Conservation (phyloP, 345 rosid species). For the Eucalyptus polyanthemos region DNA sequence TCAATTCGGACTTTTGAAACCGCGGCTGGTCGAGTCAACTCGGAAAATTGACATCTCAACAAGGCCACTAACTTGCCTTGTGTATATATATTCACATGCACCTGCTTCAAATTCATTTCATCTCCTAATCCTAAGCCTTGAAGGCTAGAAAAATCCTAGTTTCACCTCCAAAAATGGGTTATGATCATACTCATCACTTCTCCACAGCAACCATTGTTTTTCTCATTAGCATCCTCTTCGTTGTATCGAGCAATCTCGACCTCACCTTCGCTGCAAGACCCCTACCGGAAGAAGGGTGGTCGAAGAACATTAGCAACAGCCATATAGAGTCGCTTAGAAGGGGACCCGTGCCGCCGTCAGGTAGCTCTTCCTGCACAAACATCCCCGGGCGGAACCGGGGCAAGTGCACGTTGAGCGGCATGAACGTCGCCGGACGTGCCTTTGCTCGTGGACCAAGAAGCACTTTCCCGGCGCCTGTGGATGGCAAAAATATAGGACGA, state of each 20-base stretch:
- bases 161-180: background rate
- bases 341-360: slow-evolving; percentile 18
- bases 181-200: background rate
- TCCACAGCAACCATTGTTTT: background rate
- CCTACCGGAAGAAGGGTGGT: background rate
- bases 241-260: background rate
- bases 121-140: background rate
- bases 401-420: slow-evolving; percentile 1
- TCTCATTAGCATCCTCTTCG: background rate
- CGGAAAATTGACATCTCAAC: background rate
- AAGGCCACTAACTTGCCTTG: background rate
- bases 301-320: background rate
- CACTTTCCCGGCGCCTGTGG: background rate
- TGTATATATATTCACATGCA: background rate
- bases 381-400: slow-evolving; percentile 12
- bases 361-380: slow-evolving; percentile 15
- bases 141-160: background rate
- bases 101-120: background rate
- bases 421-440: background rate
- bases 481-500: background rate
- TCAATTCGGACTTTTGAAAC: background rate
- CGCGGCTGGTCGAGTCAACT: background rate
- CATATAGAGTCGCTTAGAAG: slow-evolving; percentile 4
- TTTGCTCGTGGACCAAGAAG: background rate
- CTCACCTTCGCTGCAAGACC: slow-evolving; percentile 9